phyloP scores from a whole-genome alignment of 129 eudicot species.

The Smallanthus sonchifolius region DNA sequence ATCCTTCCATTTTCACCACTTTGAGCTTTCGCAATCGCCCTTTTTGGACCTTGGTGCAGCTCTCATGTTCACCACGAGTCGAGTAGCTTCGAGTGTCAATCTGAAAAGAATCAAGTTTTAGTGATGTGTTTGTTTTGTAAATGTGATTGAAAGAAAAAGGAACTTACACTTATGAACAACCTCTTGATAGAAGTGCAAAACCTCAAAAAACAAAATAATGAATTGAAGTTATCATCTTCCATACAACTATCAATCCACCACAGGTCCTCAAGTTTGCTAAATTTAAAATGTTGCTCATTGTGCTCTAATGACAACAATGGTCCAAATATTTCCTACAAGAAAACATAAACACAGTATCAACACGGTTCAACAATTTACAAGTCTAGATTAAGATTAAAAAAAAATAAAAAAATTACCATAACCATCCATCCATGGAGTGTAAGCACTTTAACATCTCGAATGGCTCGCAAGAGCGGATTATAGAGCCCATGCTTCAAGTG shows the following conservation, averaged over 20 bases:
- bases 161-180: conserved; percentile 24
- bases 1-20: conserved; percentile 32
- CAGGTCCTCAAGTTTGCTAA: conserved; percentile 18
- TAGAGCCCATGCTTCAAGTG: background rate
- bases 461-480: background rate
- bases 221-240: conserved; percentile 21
- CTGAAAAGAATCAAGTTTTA: background rate
- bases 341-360: background rate
- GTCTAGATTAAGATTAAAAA: no score
- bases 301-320: conserved; percentile 14
- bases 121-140: background rate
- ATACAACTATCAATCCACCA: conserved; percentile 31
- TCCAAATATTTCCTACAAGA: conserved; percentile 22
- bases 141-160: background rate
- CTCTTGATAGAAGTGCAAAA: conserved; percentile 24
- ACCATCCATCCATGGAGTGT: conserved; percentile 27
- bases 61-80: background rate
- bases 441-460: conserved; percentile 13
- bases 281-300: conserved; percentile 17
- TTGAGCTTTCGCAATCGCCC: conserved; percentile 14
- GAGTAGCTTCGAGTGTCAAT: conserved; percentile 10
- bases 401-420: background rate
- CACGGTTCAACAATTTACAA: no score
- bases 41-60: conserved; percentile 7
- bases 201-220: conserved; percentile 22